phyloP scores from a whole-genome alignment of 1,284 basidiomycete genomes.

The Leccinum angustisporum region DNA sequence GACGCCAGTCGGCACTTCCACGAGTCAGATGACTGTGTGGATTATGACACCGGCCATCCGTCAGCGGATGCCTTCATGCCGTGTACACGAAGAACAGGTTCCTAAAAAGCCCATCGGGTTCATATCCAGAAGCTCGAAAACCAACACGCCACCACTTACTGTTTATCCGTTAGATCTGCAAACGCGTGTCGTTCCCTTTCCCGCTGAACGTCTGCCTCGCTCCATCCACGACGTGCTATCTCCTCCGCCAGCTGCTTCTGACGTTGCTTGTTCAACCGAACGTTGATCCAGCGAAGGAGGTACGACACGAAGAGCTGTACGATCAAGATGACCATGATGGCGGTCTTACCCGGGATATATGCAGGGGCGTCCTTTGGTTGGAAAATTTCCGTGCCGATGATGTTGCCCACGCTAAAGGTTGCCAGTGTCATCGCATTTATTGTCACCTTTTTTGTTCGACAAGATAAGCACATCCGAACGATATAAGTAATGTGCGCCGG shows the following conservation, averaged over 20 bases:
- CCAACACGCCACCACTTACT: constrained; percentile 17
- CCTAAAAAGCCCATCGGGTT: constrained; percentile 5
- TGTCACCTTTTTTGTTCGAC: constrained; percentile 27
- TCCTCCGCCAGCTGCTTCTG: constrained; percentile 17
- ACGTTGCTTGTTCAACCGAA: constrained; percentile 26
- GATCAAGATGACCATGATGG: constrained; percentile 32
- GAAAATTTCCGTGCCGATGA: constrained; percentile 35
- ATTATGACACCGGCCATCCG: constrained; percentile 2
- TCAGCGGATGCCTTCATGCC: neutral
- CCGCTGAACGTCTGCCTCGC: constrained; percentile 32
- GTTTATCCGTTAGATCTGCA: constrained; percentile 36
- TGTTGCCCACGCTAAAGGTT: constrained; percentile 34
- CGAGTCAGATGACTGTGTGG: neutral
- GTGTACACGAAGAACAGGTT: too few species aligned
- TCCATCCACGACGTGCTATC: constrained; percentile 31
- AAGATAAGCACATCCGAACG: neutral
- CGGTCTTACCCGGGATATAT: constrained; percentile 37
- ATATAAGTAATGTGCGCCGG: too few species aligned
- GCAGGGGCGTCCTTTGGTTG: constrained; percentile 36
- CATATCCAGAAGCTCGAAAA: neutral
- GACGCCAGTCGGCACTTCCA: too few species aligned
- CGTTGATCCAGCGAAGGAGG: constrained; percentile 29
- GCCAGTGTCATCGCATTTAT: constrained; percentile 34
- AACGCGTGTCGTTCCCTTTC: constrained; percentile 38
- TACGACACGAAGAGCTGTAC: constrained; percentile 23